Conservation (phyloP, 2,329 filamentous ascomycete species). For the Blastomyces silverae region DNA sequence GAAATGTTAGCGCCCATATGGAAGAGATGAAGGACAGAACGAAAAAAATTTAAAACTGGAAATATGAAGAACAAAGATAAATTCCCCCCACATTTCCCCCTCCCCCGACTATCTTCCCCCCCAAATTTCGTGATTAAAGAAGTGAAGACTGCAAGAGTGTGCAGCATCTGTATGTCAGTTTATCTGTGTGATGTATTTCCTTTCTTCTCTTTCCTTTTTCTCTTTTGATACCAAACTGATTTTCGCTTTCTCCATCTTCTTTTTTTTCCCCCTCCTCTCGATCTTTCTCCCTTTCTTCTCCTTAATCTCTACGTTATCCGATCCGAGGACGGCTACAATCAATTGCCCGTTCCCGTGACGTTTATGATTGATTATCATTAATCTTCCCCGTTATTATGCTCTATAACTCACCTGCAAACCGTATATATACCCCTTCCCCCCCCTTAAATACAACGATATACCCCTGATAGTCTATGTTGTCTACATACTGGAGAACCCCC, state of each 20-base stretch:
- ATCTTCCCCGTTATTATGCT: not conserved
- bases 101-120: not conserved
- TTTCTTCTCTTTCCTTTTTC: not conserved
- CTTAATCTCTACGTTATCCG: too few species aligned
- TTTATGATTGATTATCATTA: not conserved
- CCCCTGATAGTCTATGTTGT: too few species aligned
- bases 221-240: constrained; percentile 1
- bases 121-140: not conserved
- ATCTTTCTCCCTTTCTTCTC: too few species aligned
- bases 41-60: not conserved
- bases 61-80: not conserved
- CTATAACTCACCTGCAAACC: not conserved
- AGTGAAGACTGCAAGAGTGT: not conserved
- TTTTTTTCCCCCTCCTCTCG: not conserved
- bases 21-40: not conserved
- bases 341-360: not conserved
- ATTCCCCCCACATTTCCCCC: not conserved
- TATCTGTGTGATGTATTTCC: not conserved
- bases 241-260: not conserved
- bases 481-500: too few species aligned
- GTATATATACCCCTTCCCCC: not conserved
- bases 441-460: not conserved
- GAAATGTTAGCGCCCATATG: constrained; percentile 1
- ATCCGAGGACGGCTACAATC: too few species aligned
- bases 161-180: not conserved